Evolutionary conservation across 2,329 filamentous ascomycete species (phyloP).

Genomic region (Uncinocarpus reesii): DNA sequence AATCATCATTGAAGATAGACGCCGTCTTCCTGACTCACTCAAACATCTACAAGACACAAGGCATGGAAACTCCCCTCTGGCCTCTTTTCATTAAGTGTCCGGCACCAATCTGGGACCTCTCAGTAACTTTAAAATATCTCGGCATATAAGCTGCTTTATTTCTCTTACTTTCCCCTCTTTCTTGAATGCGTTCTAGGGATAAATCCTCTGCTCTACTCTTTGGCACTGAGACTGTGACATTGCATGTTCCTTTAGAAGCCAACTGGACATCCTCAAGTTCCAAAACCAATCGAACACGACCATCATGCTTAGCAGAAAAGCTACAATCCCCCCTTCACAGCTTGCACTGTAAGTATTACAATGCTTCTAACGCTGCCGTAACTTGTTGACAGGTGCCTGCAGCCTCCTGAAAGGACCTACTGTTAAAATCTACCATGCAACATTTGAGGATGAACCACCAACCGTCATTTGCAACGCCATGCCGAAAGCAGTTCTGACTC

Average conservation of each 20-base stretch:
- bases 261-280: too few relatives aligned
- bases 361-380: neutral
- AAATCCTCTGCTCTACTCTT: neutral
- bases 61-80: too few relatives aligned
- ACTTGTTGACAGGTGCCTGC: neutral
- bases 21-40: too few relatives aligned
- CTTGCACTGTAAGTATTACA: neutral
- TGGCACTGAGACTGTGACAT: too few relatives aligned
- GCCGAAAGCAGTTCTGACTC: conserved; percentile 11
- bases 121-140: too few relatives aligned
- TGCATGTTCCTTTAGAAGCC: too few relatives aligned
- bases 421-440: conserved; percentile 13
- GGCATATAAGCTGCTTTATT: neutral
- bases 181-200: neutral
- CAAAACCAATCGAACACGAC: neutral
- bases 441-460: conserved; percentile 6
- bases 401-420: conserved; percentile 13
- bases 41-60: too few relatives aligned
- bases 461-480: conserved; percentile 10
- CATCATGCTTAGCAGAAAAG: neutral
- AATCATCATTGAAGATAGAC: too few relatives aligned
- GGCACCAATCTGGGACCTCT: neutral
- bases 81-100: too few relatives aligned
- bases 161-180: neutral
- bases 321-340: neutral